Conservation (phyloP, 1,139 yeast genomes). For the Lodderomyces margitis region DNA sequence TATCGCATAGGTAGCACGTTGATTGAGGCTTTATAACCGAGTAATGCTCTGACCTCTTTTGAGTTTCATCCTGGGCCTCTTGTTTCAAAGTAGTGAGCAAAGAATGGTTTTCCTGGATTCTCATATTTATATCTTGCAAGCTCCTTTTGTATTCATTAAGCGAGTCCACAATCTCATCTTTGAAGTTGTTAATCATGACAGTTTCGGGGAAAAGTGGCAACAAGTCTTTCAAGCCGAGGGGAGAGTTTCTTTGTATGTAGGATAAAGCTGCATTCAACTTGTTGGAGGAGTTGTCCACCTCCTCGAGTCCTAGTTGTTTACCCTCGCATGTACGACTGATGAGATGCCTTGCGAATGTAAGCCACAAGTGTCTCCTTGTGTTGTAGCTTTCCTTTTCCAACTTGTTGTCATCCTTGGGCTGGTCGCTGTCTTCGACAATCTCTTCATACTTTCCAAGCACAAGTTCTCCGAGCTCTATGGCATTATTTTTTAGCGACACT, state of each 20-base stretch:
- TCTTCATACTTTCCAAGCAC: slow-evolving; percentile 37
- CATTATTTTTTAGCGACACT: slow-evolving; percentile 62
- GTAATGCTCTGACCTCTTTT: slow-evolving; percentile 3
- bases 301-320: slow-evolving; percentile 21
- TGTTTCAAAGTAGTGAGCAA: slow-evolving; percentile 61
- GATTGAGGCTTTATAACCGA: slow-evolving; percentile 75
- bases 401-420: slow-evolving; percentile 18
- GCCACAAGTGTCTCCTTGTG: slow-evolving; percentile 71
- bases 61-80: slow-evolving; percentile 27
- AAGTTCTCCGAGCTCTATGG: slow-evolving; percentile 55
- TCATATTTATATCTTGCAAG: slow-evolving; percentile 62
- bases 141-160: slow-evolving; percentile 69
- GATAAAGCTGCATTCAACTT: slow-evolving; percentile 24
- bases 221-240: slow-evolving; percentile 72
- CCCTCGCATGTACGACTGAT: slow-evolving; percentile 40
- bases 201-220: slow-evolving; percentile 84
- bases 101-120: slow-evolving; percentile 71
- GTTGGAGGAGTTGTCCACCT: slow-evolving; percentile 13
- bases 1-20: slow-evolving; percentile 70
- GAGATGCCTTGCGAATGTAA: slow-evolving; percentile 61
- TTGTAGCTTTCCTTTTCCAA: slow-evolving; percentile 38
- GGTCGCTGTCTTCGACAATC: slow-evolving; percentile 17
- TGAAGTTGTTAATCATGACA: slow-evolving; percentile 76
- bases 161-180: slow-evolving; percentile 77
- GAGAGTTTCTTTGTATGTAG: slow-evolving; percentile 20